Evolutionary conservation across 768 basidiomycete genomes (phyloP).

Genomic region (Xerocomus potaroensis): DNA sequence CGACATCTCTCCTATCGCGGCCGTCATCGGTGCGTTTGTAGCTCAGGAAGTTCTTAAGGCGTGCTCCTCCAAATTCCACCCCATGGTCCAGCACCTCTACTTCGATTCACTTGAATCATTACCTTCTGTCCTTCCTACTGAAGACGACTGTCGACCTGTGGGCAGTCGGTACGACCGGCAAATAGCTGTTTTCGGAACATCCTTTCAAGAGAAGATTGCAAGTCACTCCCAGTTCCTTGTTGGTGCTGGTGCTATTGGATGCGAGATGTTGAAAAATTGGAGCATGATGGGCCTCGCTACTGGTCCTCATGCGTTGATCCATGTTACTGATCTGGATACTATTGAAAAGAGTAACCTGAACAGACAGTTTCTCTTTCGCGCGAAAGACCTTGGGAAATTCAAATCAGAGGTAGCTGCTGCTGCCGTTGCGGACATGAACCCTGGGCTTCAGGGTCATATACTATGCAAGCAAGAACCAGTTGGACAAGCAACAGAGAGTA

Average conservation of each 20-base stretch:
- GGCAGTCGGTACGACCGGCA: conserved; percentile 90
- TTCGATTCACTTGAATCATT: conserved; percentile 97
- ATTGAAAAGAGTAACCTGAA: conserved; percentile 99
- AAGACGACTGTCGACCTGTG: conserved; percentile 76
- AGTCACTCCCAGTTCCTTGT: conserved; percentile 94
- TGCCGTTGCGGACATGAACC: conserved; percentile 95
- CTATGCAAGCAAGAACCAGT: conserved; percentile 89
- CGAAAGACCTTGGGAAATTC: conserved; percentile 95
- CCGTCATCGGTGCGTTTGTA: conserved; percentile 95
- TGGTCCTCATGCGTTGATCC: conserved; percentile 72
- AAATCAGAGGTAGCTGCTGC: conserved; percentile 91
- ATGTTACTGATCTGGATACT: conserved; percentile 96
- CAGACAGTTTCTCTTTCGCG: conserved; percentile 94
- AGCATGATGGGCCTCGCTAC: conserved; percentile 95
- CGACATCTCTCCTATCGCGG: conserved; percentile 84
- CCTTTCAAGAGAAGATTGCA: conserved; percentile 88
- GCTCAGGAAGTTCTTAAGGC: conserved; percentile 98
- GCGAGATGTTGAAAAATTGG: conserved; percentile 99
- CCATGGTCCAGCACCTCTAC: conserved; percentile 92
- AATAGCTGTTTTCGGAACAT: conserved; percentile 91
- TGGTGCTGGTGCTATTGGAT: conserved; percentile 98
- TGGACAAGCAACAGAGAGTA: conserved; percentile 89
- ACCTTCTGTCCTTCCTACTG: conserved; percentile 68
- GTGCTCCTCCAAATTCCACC: conserved; percentile 96
- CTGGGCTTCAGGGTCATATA: conserved; percentile 82